These are phyloP conservation scores for Arthrobotrys musiformis DNA, from an alignment of 2,329 filamentous ascomycete species.

Conservation along the genomic window DNA sequence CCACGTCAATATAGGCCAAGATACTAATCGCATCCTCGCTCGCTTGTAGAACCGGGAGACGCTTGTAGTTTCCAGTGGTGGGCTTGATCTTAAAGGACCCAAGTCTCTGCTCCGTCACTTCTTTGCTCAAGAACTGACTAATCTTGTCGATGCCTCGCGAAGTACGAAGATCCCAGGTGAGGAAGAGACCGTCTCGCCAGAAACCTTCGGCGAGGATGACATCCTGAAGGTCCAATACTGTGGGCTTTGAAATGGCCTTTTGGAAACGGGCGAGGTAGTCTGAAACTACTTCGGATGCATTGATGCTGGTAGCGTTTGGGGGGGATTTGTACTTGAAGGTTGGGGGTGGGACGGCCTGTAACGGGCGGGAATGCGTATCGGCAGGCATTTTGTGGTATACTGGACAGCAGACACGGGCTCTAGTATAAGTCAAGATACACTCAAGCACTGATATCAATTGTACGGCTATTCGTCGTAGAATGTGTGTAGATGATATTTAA, in stretches of 20 bases:
- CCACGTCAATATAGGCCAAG: conserved; percentile 69
- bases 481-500: too few species aligned
- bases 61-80: conserved; percentile 28
- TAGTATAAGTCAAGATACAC: too few species aligned
- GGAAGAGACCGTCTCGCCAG: conserved; percentile 71
- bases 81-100: conserved; percentile 18
- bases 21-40: conserved; percentile 63
- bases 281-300: conserved; percentile 28
- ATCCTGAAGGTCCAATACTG: conserved; percentile 16
- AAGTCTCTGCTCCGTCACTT: conserved; percentile 10
- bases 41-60: conserved; percentile 21
- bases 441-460: too few species aligned
- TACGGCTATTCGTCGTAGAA: background rate
- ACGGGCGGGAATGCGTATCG: conserved; percentile 24
- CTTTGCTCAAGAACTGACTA: conserved; percentile 32
- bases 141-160: conserved; percentile 65
- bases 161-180: conserved; percentile 70
- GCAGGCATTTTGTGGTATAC: background rate
- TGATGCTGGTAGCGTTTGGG: conserved; percentile 20
- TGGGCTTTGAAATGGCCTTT: conserved; percentile 33
- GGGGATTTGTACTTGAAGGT: conserved; percentile 23
- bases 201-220: conserved; percentile 63
- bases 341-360: conserved; percentile 29
- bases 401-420: background rate
- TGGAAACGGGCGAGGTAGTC: conserved; percentile 36